These are phyloP conservation scores for Orbilia oligospora DNA, from an alignment of 2,329 filamentous ascomycete genomes.

Conservation along the genomic window DNA sequence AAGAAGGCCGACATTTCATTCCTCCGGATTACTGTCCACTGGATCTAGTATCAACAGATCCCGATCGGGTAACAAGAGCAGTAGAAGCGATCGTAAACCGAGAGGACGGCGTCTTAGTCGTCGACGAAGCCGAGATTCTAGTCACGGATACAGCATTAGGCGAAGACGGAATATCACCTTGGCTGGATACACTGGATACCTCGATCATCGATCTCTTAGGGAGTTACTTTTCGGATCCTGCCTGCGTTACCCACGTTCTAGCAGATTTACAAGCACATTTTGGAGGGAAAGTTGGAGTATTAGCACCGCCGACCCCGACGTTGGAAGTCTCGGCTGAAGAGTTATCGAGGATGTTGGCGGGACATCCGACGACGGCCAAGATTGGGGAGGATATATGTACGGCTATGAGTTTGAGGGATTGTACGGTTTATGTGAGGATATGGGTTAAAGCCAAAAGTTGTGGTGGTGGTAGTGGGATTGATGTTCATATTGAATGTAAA, in stretches of 20 bases:
- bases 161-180: constrained; percentile 46
- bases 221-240: constrained; percentile 60
- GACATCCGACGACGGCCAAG: constrained; percentile 54
- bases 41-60: constrained; percentile 62
- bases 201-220: constrained; percentile 54
- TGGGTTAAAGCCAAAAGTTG: constrained; percentile 61
- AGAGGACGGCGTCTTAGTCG: constrained; percentile 63
- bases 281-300: constrained; percentile 47
- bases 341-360: constrained; percentile 59
- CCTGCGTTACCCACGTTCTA: constrained; percentile 57
- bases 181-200: constrained; percentile 56
- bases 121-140: constrained; percentile 61
- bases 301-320: constrained; percentile 52
- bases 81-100: constrained; percentile 63
- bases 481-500: constrained; percentile 64
- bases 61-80: constrained; percentile 51
- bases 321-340: constrained; percentile 57
- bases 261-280: constrained; percentile 61
- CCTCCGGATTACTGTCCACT: constrained; percentile 63
- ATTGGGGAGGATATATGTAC: constrained; percentile 62
- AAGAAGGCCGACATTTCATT: constrained; percentile 19
- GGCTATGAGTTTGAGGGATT: constrained; percentile 64
- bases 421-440: constrained; percentile 63
- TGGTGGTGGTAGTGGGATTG: constrained; percentile 58
- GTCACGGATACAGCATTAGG: constrained; percentile 50